Evolutionary conservation across 768 basidiomycete species (phyloP).

Genomic region (Dendrothele bispora): DNA sequence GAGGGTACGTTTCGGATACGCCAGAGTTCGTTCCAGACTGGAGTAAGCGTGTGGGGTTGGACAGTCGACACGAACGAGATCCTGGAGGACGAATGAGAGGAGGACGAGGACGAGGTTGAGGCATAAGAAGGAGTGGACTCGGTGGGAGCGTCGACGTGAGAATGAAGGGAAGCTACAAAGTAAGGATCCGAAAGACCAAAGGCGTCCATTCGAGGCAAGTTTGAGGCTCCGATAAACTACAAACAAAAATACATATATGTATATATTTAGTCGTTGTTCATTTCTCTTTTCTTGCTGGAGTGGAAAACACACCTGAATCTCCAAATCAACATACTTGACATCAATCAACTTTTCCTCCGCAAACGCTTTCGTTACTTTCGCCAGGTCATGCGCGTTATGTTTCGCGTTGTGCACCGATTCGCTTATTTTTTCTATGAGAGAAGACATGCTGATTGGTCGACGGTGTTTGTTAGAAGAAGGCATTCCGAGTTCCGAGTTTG

Average conservation of each 20-base stretch:
- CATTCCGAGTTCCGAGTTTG: no score
- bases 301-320: constrained; percentile 44
- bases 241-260: constrained; percentile 1
- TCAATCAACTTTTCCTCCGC: constrained; percentile 33
- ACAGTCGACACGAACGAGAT: constrained; percentile 58
- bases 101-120: constrained; percentile 21
- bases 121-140: constrained; percentile 66
- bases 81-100: not conserved
- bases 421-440: constrained; percentile 28
- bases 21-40: constrained; percentile 81
- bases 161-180: constrained; percentile 67
- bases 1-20: constrained; percentile 69
- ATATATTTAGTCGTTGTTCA: no score
- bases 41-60: constrained; percentile 50
- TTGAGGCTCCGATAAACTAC: constrained; percentile 71
- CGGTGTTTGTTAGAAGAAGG: no score
- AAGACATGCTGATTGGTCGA: constrained; percentile 36
- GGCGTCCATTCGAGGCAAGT: constrained; percentile 70
- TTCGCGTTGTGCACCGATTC: constrained; percentile 26
- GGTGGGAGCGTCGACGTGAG: no score
- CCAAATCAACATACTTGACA: constrained; percentile 55
- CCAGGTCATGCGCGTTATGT: constrained; percentile 31
- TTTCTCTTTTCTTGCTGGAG: no score
- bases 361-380: constrained; percentile 29
- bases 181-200: constrained; percentile 68